phyloP scores from a whole-genome alignment of 2,329 filamentous ascomycete genomes.

The Aureobasidium sp. region DNA sequence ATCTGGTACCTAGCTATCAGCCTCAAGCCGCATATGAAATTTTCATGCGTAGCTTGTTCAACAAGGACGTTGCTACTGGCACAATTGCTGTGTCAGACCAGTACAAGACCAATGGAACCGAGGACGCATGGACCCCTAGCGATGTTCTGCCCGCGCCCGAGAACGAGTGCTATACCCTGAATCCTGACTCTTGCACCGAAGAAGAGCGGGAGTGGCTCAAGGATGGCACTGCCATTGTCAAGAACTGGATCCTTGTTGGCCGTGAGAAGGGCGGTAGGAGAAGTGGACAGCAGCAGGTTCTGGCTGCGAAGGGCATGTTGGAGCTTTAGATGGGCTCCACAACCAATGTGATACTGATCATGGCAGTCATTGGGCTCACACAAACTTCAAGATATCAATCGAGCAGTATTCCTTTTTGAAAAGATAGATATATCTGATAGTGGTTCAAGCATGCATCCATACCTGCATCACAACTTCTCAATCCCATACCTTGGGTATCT shows the following conservation, averaged over 20 bases:
- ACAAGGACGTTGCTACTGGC: conserved; percentile 32
- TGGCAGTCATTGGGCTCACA: background rate
- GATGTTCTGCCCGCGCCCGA: conserved; percentile 24
- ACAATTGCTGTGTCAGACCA: conserved; percentile 18
- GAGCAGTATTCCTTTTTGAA: background rate
- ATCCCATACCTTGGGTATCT: background rate
- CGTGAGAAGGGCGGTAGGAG: background rate
- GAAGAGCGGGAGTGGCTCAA: conserved; percentile 25
- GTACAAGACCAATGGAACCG: conserved; percentile 23
- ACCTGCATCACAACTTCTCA: background rate
- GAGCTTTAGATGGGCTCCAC: conserved; percentile 1
- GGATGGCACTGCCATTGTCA: conserved; percentile 26
- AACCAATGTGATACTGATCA: background rate
- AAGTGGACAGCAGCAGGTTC: background rate
- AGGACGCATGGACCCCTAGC: conserved; percentile 27
- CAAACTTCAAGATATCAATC: background rate
- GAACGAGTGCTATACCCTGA: conserved; percentile 24
- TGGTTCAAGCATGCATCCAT: background rate
- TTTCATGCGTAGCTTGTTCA: conserved; percentile 31
- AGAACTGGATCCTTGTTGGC: conserved; percentile 28
- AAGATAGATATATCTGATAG: background rate
- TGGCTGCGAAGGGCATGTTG: background rate
- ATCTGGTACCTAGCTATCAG: conserved; percentile 36
- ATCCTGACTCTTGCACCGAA: conserved; percentile 21
- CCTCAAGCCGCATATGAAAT: conserved; percentile 33